Percentiles rank a stretch among this genome's conserved stretches.
Conservation (phyloP, 441 rosid genomes). For the Syzygium syzygioides region DNA sequence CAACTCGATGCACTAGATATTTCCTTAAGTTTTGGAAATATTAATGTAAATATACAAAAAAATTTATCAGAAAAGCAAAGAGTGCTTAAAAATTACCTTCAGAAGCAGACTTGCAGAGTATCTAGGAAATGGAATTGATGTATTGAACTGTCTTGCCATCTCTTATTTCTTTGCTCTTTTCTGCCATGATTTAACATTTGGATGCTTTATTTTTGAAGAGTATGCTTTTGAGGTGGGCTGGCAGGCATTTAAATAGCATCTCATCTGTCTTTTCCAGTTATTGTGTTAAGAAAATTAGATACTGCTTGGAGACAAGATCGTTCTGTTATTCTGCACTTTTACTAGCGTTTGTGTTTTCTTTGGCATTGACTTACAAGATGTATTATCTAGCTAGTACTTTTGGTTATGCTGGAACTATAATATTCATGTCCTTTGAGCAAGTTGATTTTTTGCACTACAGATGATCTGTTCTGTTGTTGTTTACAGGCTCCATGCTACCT, state of each 20-base stretch:
- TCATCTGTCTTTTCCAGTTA: neutral
- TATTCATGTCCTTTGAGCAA: neutral
- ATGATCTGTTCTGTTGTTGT: neutral
- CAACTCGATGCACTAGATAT: neutral
- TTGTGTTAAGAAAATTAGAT: neutral
- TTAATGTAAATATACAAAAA: neutral
- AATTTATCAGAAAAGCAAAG: neutral
- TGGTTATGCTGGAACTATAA: neutral
- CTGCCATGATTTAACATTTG: neutral
- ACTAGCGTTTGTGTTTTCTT: neutral
- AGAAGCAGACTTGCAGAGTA: neutral
- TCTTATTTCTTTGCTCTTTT: neutral
- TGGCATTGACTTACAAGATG: neutral
- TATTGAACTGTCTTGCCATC: neutral
- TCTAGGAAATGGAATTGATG: neutral
- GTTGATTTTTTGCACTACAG: neutral
- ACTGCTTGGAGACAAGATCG: neutral
- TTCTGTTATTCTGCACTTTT: neutral
- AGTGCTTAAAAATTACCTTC: neutral
- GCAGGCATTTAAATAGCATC: neutral
- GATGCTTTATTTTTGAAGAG: neutral
- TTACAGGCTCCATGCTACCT: conserved; percentile 4
- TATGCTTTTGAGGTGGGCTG: neutral
- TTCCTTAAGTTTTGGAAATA: neutral
- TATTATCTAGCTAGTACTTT: neutral